Evolutionary conservation across 352 stramenopile species (phyloP).

Genomic region (Phytophthora meadii): DNA sequence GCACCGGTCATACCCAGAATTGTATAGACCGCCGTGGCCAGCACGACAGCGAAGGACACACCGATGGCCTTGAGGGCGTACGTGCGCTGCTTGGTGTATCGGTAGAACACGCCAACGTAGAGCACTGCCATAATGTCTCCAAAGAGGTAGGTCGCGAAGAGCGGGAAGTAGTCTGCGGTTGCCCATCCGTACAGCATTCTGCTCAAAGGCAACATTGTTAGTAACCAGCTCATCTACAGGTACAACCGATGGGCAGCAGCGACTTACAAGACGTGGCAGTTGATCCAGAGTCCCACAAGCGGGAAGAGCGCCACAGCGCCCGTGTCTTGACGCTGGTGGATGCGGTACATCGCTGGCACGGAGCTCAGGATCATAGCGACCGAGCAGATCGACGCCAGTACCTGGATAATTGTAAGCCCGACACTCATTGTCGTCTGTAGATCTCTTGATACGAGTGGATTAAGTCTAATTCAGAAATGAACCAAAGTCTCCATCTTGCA

Average conservation of each 20-base stretch:
- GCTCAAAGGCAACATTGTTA: slow-evolving; percentile 14
- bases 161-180: slow-evolving; percentile 39
- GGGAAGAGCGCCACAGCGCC: slow-evolving; percentile 46
- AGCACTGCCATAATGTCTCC: slow-evolving; percentile 38
- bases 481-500: not conserved
- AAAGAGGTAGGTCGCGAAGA: slow-evolving; percentile 39
- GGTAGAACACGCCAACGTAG: slow-evolving; percentile 44
- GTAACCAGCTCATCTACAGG: slow-evolving; percentile 6
- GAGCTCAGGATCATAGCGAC: slow-evolving; percentile 49
- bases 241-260: not conserved
- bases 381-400: slow-evolving; percentile 46
- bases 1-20: slow-evolving; percentile 31
- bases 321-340: slow-evolving; percentile 42
- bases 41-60: slow-evolving; percentile 21
- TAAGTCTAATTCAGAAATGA: slow-evolving; percentile 37
- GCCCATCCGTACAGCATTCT: slow-evolving; percentile 47
- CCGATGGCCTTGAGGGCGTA: slow-evolving; percentile 31
- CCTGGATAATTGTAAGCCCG: slow-evolving; percentile 39
- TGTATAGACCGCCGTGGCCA: slow-evolving; percentile 24
- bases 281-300: slow-evolving; percentile 47
- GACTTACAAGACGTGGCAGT: slow-evolving; percentile 47
- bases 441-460: slow-evolving; percentile 1
- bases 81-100: slow-evolving; percentile 31
- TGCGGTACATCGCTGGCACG: slow-evolving; percentile 42
- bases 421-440: slow-evolving; percentile 27